Percentiles rank a stretch among this genome's conserved stretches.
Conservation (phyloP, 352 stramenopile genomes). For the Thraustotheca clavata region DNA sequence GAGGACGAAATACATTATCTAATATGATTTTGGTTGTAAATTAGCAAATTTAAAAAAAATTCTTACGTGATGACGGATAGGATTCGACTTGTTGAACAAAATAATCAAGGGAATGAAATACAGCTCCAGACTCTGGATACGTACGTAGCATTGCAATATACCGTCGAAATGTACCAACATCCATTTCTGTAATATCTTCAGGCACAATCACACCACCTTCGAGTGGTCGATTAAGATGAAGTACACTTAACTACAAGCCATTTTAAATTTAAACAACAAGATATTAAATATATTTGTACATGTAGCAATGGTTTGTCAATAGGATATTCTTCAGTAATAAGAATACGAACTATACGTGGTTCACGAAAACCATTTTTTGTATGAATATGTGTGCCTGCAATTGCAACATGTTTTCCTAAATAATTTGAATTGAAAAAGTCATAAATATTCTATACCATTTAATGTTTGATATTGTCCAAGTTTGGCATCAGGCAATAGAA, state of each 20-base stretch:
- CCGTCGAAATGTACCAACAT: slow-evolving; percentile 55
- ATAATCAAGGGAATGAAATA: slow-evolving; percentile 60
- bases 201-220: slow-evolving; percentile 51
- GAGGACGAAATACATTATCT: background rate
- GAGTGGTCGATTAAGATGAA: slow-evolving; percentile 64
- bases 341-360: slow-evolving; percentile 49
- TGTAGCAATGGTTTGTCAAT: background rate
- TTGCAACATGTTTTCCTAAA: slow-evolving; percentile 41
- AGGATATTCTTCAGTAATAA: slow-evolving; percentile 48
- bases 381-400: slow-evolving; percentile 49
- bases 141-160: slow-evolving; percentile 66
- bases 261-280: too few species aligned
- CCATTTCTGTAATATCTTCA: slow-evolving; percentile 64
- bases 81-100: slow-evolving; percentile 43
- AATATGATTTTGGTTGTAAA: background rate
- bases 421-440: slow-evolving; percentile 17
- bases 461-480: slow-evolving; percentile 45
- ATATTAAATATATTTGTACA: too few species aligned
- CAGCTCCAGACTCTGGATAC: slow-evolving; percentile 64
- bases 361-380: slow-evolving; percentile 43
- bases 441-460: slow-evolving; percentile 31
- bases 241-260: slow-evolving; percentile 34
- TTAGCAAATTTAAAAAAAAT: background rate
- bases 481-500: slow-evolving; percentile 34
- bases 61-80: background rate